A percentile compares a stretch with the other conserved stretches of the same genome.
Conservation (phyloP, 352 stramenopile genomes). For the Phytophthora agathidicida region DNA sequence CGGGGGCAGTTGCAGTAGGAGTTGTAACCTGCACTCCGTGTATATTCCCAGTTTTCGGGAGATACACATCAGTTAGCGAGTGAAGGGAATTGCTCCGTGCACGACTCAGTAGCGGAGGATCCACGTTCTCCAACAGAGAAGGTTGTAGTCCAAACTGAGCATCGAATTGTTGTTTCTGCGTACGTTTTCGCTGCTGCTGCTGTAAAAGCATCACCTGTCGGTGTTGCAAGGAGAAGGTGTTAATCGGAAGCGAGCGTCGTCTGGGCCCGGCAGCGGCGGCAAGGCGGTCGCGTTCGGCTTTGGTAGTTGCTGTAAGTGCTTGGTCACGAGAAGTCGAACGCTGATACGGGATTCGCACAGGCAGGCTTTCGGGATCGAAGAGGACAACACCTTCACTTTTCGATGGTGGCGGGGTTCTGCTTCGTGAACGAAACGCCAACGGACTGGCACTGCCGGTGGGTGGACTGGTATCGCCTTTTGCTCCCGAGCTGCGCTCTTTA, state of each 20-base stretch:
- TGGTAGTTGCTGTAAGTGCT: conserved; percentile 10
- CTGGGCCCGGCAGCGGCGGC: conserved; percentile 17
- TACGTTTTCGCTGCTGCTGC: conserved; percentile 21
- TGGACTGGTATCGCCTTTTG: conserved; percentile 8
- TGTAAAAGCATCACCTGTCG: conserved; percentile 34
- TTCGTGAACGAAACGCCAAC: conserved; percentile 10
- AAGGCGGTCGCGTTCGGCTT: conserved; percentile 21
- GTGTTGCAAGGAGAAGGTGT: conserved; percentile 40
- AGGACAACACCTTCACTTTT: conserved; percentile 45
- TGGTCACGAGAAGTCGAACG: conserved; percentile 29
- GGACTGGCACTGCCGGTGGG: conserved; percentile 19
- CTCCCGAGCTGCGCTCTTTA: conserved; percentile 11
- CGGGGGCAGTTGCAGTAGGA: conserved; percentile 1
- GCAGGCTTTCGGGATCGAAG: conserved; percentile 52
- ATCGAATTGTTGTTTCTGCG: conserved; percentile 17
- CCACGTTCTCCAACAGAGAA: conserved; percentile 33
- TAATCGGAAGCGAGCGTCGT: conserved; percentile 57
- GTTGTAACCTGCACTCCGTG: conserved; percentile 23
- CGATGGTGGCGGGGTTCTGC: conserved; percentile 14
- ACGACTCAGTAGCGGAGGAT: conserved; percentile 36
- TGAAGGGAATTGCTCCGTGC: conserved; percentile 54
- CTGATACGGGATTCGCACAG: conserved; percentile 10
- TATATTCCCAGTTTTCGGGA: conserved; percentile 27
- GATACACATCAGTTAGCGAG: conserved; percentile 51
- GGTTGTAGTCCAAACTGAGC: conserved; percentile 8